phyloP scores from a whole-genome alignment of 1,284 basidiomycete genomes.

The Austroboletus olivaceoglutinosus region DNA sequence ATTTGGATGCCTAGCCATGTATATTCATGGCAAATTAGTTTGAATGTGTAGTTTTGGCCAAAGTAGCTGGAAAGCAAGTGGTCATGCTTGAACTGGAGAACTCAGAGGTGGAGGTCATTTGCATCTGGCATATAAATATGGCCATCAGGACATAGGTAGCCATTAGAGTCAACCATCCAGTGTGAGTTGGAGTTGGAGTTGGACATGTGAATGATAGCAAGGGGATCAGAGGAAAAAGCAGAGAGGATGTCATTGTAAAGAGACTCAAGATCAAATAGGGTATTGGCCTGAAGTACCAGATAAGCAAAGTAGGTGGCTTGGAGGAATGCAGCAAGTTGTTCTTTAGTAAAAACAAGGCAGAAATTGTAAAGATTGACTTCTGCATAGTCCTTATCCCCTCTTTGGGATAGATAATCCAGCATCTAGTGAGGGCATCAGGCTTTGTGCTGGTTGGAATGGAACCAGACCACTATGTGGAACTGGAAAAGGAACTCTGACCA shows the following conservation, averaged over 20 bases:
- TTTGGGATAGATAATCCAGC: no score
- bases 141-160: conserved; percentile 1
- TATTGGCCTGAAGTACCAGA: no score
- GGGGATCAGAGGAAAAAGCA: no score
- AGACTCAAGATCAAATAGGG: neutral
- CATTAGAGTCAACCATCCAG: neutral
- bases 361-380: no score
- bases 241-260: no score
- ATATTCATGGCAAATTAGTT: neutral
- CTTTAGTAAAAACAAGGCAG: no score
- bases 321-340: no score
- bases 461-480: neutral
- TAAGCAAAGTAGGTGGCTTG: no score
- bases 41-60: neutral
- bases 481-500: neutral
- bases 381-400: no score
- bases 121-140: conserved; percentile 19
- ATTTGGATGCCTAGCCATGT: neutral
- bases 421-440: no score
- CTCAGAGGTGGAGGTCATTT: neutral
- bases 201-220: no score
- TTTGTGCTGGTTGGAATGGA: neutral
- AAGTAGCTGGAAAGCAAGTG: neutral
- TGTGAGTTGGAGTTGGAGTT: no score
- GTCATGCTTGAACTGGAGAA: neutral